These are phyloP conservation scores for Podospora conica DNA, from an alignment of 495 filamentous ascomycete genomes.

Conservation along the genomic window DNA sequence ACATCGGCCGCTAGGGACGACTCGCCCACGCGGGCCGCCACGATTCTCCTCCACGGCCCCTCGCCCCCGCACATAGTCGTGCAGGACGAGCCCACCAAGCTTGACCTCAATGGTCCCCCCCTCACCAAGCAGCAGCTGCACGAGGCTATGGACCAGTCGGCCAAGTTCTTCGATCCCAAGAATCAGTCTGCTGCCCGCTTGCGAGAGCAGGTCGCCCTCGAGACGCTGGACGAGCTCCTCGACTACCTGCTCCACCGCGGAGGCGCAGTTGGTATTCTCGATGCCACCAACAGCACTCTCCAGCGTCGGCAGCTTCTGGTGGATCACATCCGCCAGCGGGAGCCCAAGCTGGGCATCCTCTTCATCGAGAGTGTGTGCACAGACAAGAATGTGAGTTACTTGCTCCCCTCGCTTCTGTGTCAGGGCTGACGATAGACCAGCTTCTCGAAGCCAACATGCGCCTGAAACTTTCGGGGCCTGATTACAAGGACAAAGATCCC, in stretches of 20 bases:
- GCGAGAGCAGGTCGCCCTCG: constrained; percentile 84
- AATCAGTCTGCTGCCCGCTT: constrained; percentile 77
- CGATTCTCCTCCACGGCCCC: constrained; percentile 43
- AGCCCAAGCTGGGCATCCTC: constrained; percentile 80
- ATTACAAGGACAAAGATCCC: constrained; percentile 92
- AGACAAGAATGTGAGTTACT: constrained; percentile 53
- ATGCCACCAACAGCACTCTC: constrained; percentile 94
- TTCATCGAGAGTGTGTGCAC: constrained; percentile 93
- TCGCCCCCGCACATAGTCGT: constrained; percentile 28
- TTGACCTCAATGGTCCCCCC: constrained; percentile 27
- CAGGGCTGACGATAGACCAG: constrained; percentile 17
- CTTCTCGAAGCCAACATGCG: constrained; percentile 96
- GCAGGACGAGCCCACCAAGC: constrained; percentile 27
- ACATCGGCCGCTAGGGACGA: constrained; percentile 24
- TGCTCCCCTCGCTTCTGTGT: constrained; percentile 4
- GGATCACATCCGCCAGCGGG: constrained; percentile 71
- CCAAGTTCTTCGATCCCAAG: constrained; percentile 87
- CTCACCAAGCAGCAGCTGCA: constrained; percentile 9
- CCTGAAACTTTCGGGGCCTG: constrained; percentile 91
- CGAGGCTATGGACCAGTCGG: constrained; percentile 75
- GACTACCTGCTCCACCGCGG: constrained; percentile 76
- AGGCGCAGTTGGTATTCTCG: constrained; percentile 94
- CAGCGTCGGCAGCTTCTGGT: constrained; percentile 77
- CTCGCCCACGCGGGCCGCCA: constrained; percentile 38
- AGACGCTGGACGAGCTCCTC: constrained; percentile 85